phyloP scores from a whole-genome alignment of 2,329 filamentous ascomycete genomes.

The Ascochyta viciae-villosae region DNA sequence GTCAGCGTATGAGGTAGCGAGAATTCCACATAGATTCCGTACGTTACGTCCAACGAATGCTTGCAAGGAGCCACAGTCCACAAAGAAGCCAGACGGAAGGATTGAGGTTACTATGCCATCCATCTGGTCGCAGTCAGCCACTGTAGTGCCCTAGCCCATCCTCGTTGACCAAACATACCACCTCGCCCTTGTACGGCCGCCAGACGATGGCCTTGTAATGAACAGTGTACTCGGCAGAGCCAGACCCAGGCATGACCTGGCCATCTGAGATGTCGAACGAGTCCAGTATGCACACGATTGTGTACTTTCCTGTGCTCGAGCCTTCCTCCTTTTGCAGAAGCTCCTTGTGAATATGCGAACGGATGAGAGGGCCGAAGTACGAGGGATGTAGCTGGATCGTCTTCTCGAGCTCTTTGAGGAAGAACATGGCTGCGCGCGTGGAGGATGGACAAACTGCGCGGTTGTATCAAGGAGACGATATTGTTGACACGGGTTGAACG shows the following conservation, averaged over 20 bases:
- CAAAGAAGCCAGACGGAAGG: conserved; percentile 91
- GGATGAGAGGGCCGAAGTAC: conserved; percentile 94
- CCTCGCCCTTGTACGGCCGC: conserved; percentile 97
- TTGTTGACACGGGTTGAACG: conserved; percentile 25
- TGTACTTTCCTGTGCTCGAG: conserved; percentile 93
- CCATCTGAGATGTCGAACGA: conserved; percentile 94
- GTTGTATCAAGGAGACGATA: conserved; percentile 11
- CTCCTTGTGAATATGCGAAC: conserved; percentile 87
- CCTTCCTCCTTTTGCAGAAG: conserved; percentile 94
- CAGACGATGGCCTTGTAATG: conserved; percentile 95
- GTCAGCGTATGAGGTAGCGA: conserved; percentile 22
- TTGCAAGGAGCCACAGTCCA: conserved; percentile 77
- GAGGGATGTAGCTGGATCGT: conserved; percentile 95
- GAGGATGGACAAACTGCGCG: conserved; percentile 14
- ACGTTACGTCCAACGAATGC: conserved; percentile 85
- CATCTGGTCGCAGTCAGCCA: conserved; percentile 65
- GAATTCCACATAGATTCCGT: conserved; percentile 50
- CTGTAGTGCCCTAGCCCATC: background rate
- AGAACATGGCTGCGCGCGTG: conserved; percentile 76
- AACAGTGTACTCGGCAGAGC: conserved; percentile 92
- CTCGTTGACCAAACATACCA: conserved; percentile 65
- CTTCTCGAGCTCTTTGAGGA: conserved; percentile 95
- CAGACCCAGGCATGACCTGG: conserved; percentile 88
- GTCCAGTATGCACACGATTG: conserved; percentile 98
- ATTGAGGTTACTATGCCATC: conserved; percentile 93